A percentile compares a stretch with the other conserved stretches of the same genome.
phyloP scores from a whole-genome alignment of 305 asterid genomes.

The Lippia alba region DNA sequence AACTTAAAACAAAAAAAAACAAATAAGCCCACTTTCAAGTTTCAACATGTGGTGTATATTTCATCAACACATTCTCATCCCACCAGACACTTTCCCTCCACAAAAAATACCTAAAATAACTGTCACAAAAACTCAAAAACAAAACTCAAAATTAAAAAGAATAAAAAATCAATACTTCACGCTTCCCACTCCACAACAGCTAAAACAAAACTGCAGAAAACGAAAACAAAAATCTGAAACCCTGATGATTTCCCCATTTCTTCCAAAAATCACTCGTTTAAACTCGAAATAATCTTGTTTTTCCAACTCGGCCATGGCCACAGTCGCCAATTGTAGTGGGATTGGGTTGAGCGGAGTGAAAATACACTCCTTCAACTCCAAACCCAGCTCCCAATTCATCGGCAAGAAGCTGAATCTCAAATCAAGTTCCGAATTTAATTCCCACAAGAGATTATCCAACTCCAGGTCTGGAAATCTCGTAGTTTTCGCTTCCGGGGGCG shows the following conservation, averaged over 20 bases:
- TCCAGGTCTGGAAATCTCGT: slow-evolving; percentile 44
- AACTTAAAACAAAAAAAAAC: not conserved
- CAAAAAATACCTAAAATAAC: slow-evolving; percentile 65
- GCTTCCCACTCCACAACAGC: slow-evolving; percentile 8
- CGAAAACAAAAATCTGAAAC: not conserved
- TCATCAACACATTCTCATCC: slow-evolving; percentile 39
- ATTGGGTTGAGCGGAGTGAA: slow-evolving; percentile 56
- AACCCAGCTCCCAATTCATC: slow-evolving; percentile 58
- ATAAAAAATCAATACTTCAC: no score
- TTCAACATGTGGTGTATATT: slow-evolving; percentile 55
- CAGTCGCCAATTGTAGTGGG: slow-evolving; percentile 60
- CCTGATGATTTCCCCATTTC: slow-evolving; percentile 38
- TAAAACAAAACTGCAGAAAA: not conserved
- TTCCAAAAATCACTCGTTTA: not conserved
- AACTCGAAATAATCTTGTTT: not conserved
- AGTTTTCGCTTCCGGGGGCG: slow-evolving; percentile 54
- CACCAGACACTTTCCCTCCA: slow-evolving; percentile 55
- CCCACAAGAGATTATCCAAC: slow-evolving; percentile 36
- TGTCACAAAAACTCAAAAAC: slow-evolving; percentile 30
- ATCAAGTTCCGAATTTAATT: slow-evolving; percentile 41
- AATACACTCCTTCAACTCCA: slow-evolving; percentile 52
- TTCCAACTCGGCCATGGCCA: slow-evolving; percentile 48
- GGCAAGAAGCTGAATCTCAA: slow-evolving; percentile 61
- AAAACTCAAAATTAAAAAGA: not conserved
- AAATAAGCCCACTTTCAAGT: slow-evolving; percentile 34